Percentiles rank a stretch among this genome's conserved stretches.
Evolutionary conservation across 2,329 filamentous ascomycete species (phyloP).

Genomic region (Aspergillus sp.): DNA sequence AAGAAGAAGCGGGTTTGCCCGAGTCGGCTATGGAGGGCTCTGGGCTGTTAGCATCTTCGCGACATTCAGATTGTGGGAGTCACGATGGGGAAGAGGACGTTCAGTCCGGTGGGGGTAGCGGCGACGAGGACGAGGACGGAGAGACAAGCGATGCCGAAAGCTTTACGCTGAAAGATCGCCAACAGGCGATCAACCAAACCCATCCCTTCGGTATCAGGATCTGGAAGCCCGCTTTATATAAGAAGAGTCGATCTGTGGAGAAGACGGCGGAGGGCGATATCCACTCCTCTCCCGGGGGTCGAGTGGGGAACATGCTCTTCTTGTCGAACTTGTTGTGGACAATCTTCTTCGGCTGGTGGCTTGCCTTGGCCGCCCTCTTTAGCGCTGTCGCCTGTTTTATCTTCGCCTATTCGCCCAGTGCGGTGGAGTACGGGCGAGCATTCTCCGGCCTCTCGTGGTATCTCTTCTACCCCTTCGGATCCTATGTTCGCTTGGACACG

Average conservation of each 20-base stretch:
- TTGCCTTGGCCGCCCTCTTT: constrained; percentile 71
- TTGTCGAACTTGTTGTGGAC: constrained; percentile 92
- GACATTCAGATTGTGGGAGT: constrained; percentile 18
- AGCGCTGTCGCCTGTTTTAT: constrained; percentile 77
- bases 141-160: constrained; percentile 88
- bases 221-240: constrained; percentile 98
- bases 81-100: constrained; percentile 29
- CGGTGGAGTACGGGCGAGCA: constrained; percentile 79
- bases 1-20: constrained; percentile 39
- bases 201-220: constrained; percentile 98
- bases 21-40: constrained; percentile 25
- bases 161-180: constrained; percentile 94
- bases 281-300: constrained; percentile 86
- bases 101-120: constrained; percentile 20
- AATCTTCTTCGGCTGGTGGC: constrained; percentile 92
- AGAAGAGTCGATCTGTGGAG: constrained; percentile 94
- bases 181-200: constrained; percentile 97
- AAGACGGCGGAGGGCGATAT: constrained; percentile 96
- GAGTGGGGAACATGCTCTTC: constrained; percentile 79
- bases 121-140: constrained; percentile 54
- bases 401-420: constrained; percentile 76
- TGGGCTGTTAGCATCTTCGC: constrained; percentile 19
- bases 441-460: constrained; percentile 83
- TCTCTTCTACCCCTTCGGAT: constrained; percentile 93
- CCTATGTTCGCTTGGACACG: constrained; percentile 88